These are phyloP conservation scores for Fusarium chuoi DNA, from an alignment of 2,329 filamentous ascomycete genomes.

Conservation along the genomic window DNA sequence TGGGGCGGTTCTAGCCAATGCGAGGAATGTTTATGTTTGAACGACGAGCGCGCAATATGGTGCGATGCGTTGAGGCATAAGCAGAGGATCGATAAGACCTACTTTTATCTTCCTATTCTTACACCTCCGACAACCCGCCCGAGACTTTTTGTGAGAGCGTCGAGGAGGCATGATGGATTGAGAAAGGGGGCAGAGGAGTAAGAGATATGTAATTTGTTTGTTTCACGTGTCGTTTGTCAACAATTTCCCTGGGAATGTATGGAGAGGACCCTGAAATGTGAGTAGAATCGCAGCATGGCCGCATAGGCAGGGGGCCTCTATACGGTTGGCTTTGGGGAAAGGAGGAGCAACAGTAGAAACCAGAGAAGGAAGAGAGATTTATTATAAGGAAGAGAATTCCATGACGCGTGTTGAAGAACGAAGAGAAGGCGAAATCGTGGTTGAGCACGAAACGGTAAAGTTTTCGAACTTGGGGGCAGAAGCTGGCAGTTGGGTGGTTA, in stretches of 20 bases:
- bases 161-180: conserved; percentile 66
- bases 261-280: conserved; percentile 41
- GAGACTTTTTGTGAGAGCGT: conserved; percentile 76
- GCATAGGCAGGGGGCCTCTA: conserved; percentile 41
- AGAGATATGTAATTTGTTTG: conserved; percentile 1
- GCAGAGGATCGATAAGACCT: conserved; percentile 26
- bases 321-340: conserved; percentile 19
- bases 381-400: conserved; percentile 35
- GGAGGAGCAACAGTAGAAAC: conserved; percentile 35
- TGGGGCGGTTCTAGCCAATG: neutral
- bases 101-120: conserved; percentile 78
- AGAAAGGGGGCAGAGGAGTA: neutral
- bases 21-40: neutral
- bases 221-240: conserved; percentile 38
- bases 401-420: conserved; percentile 33
- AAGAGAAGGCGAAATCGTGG: conserved; percentile 38
- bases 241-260: conserved; percentile 36
- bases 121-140: conserved; percentile 72
- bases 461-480: conserved; percentile 7
- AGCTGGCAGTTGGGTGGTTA: neutral
- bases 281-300: conserved; percentile 46
- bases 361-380: conserved; percentile 14
- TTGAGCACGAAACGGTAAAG: conserved; percentile 38
- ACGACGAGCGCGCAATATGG: neutral
- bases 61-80: conserved; percentile 17